Conservation (phyloP, 1,284 basidiomycete genomes). For the Porodaedalea pini region DNA sequence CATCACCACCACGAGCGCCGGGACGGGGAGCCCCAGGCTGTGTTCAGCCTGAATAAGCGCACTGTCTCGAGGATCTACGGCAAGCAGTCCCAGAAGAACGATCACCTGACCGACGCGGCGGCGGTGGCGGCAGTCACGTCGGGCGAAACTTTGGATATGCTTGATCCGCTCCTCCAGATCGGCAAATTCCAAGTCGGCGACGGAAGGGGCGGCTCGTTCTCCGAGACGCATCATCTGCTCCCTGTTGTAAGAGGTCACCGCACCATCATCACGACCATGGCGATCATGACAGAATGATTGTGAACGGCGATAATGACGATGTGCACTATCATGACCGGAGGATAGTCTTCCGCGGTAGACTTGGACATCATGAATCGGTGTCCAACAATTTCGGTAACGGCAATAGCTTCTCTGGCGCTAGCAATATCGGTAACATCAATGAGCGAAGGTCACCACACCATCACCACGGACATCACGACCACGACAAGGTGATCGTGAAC, state of each 20-base stretch:
- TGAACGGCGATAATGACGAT: constrained; percentile 28
- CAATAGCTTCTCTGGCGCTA: constrained; percentile 24
- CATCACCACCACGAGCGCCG: constrained; percentile 16
- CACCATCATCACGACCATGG: constrained; percentile 22
- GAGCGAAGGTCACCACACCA: constrained; percentile 21
- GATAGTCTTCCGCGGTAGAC: not conserved
- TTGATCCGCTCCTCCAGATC: constrained; percentile 15
- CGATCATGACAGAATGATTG: constrained; percentile 23
- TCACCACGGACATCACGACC: constrained; percentile 24
- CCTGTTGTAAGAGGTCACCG: not conserved
- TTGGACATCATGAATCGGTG: not conserved
- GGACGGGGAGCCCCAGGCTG: constrained; percentile 10
- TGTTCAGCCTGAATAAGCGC: constrained; percentile 11
- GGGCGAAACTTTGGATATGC: constrained; percentile 12
- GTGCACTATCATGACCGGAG: constrained; percentile 21
- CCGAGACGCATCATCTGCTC: constrained; percentile 9
- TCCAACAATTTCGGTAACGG: constrained; percentile 1
- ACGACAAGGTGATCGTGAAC: constrained; percentile 24
- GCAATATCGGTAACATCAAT: constrained; percentile 26
- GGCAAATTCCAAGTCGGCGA: constrained; percentile 13
- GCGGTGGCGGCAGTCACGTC: not conserved
- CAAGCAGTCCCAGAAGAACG: constrained; percentile 3
- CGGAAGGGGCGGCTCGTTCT: constrained; percentile 8
- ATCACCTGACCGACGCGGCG: not conserved
- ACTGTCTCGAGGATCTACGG: constrained; percentile 5